Evolutionary conservation across 2,329 filamentous ascomycete genomes (phyloP).

Genomic region (Claviceps sp.): DNA sequence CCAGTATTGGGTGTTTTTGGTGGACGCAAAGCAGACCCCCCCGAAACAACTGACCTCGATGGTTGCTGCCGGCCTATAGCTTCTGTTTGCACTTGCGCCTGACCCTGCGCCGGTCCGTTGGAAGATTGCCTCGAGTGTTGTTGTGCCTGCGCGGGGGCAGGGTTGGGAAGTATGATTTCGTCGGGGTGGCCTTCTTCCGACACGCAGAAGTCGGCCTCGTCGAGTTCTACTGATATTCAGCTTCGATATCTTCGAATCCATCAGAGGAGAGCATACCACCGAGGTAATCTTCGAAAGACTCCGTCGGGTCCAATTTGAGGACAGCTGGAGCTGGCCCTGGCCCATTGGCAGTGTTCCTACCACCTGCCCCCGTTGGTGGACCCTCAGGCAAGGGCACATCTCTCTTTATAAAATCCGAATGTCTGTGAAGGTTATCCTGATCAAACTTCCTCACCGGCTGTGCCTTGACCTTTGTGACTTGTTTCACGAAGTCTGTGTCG

Average conservation of each 20-base stretch:
- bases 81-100: conserved; percentile 8
- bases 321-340: background rate
- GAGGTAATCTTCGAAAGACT: conserved; percentile 39
- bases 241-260: conserved; percentile 23
- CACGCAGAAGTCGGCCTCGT: conserved; percentile 64
- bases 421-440: conserved; percentile 66
- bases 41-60: conserved; percentile 10
- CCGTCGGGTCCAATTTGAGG: conserved; percentile 20
- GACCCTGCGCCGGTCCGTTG: conserved; percentile 11
- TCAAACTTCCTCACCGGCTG: conserved; percentile 61
- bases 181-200: conserved; percentile 59
- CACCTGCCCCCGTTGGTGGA: background rate
- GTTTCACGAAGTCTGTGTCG: conserved; percentile 84
- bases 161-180: conserved; percentile 48
- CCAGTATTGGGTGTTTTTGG: conserved; percentile 23
- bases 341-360: background rate
- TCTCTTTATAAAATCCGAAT: conserved; percentile 59
- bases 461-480: conserved; percentile 81
- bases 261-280: conserved; percentile 31
- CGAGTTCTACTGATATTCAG: conserved; percentile 45
- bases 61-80: conserved; percentile 1
- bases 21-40: conserved; percentile 7
- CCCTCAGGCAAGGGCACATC: conserved; percentile 24
- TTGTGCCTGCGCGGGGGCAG: conserved; percentile 10
- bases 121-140: conserved; percentile 8